Evolutionary conservation across 306 rosid species (phyloP).

Genomic region (Acacia acuminata): DNA sequence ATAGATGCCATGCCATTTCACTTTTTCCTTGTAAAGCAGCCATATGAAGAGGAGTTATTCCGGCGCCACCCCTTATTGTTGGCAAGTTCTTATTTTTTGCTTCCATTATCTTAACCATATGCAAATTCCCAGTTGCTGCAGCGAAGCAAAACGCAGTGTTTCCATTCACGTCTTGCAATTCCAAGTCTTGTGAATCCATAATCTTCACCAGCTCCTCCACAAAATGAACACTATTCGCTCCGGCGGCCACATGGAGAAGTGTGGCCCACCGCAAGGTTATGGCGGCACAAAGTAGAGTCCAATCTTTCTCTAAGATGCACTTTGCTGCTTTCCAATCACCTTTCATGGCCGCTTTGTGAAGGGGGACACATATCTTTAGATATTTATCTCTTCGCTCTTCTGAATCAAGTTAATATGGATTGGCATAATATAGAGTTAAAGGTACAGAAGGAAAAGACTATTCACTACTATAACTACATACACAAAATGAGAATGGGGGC

Average conservation of each 20-base stretch:
- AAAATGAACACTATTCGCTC: slow-evolving; percentile 8
- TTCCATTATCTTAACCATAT: not conserved
- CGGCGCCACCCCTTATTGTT: slow-evolving; percentile 6
- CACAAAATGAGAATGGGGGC: too few species aligned
- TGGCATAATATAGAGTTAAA: too few species aligned
- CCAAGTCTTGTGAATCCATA: not conserved
- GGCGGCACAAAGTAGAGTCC: not conserved
- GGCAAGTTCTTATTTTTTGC: not conserved
- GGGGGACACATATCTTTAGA: slow-evolving; percentile 10
- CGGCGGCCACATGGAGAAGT: slow-evolving; percentile 23
- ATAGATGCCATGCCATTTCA: slow-evolving; percentile 23
- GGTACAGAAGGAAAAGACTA: too few species aligned
- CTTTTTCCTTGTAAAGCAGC: slow-evolving; percentile 28
- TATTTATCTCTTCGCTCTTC: not conserved
- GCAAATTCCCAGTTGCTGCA: slow-evolving; percentile 14
- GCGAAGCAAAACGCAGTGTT: slow-evolving; percentile 39
- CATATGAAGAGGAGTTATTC: slow-evolving; percentile 27
- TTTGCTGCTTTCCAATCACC: slow-evolving; percentile 26
- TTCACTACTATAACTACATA: too few species aligned
- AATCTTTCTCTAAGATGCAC: not conserved
- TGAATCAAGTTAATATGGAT: not conserved
- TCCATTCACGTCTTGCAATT: not conserved
- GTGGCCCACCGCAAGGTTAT: slow-evolving; percentile 20
- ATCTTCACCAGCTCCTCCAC: slow-evolving; percentile 15
- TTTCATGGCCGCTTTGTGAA: slow-evolving; percentile 21